Evolutionary conservation across 352 stramenopile genomes (phyloP), one percentile per base, ranked within the genome.

Genomic region (Aphanomyces euteiches): DNA sequence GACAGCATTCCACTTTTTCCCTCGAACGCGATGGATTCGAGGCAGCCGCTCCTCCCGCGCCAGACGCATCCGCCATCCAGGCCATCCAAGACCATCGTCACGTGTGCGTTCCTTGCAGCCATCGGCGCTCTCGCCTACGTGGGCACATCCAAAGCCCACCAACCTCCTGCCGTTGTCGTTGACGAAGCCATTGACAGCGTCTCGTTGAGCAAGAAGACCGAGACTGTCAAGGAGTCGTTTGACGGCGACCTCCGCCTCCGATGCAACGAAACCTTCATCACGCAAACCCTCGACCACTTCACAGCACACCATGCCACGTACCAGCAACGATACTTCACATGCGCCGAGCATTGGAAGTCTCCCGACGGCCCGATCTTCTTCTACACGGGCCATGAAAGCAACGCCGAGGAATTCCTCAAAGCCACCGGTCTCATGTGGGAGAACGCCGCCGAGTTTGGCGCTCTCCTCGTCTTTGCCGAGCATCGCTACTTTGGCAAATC

Each of bases 361-460:
- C 77, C 80, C 37, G 75, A 88, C 56, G 83, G 85, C n/a, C 79
- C 83, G 38, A 93, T 98, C 69, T 96, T 98, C 71, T 97, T 98
- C 76, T 98, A 98, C 74, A 89, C 90, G 1, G 96, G 96, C 56
- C 98, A 99, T 74, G 96, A 99, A 75, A 93, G 90, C 5, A 83
- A 97, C 48, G 87, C 98, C 4, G 87, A 96, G 71, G 79, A 98
- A 53, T 98, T 98, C 76, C 78, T 98, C 28, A 98, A 98, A 74
- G 87, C 97, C 73, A 98, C 95, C 12, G 93, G 93, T 39, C 81
- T 98, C 54, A 98, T 99, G 90, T 98, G 93, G 92, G 93, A 98
- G 74, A 94, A 97, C 67, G 96, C 95, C 15, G 77, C 79, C 10
- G 79, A 92, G 60, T 97, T 98, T 66, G 78, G 82, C 34, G 93